These are phyloP conservation scores for Debaryomyces robertsiae DNA, from an alignment of 1,139 yeast species.

Conservation along the genomic window DNA sequence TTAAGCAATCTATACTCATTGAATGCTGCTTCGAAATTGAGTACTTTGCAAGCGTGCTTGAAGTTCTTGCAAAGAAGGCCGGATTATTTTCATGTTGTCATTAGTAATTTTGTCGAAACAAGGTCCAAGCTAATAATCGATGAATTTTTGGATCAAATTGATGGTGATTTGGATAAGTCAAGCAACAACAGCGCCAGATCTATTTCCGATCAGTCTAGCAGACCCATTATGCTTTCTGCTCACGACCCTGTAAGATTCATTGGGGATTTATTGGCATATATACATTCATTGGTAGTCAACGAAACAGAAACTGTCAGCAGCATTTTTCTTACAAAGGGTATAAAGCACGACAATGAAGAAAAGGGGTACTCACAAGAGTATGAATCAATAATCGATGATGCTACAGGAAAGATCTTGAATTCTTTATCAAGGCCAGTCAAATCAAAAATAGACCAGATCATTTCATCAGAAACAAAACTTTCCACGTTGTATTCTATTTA, in stretches of 20 bases:
- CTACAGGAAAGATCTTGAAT: conserved; percentile 34
- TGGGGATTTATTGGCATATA: conserved; percentile 87
- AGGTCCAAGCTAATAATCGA: conserved; percentile 59
- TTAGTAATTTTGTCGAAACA: conserved; percentile 48
- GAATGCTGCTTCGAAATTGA: conserved; percentile 29
- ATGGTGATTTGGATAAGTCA: conserved; percentile 27
- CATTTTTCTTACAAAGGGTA: conserved; percentile 27
- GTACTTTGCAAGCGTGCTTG: conserved; percentile 37
- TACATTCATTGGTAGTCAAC: conserved; percentile 86
- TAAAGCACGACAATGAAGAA: conserved; percentile 22
- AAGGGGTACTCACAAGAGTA: conserved; percentile 24
- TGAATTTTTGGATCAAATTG: conserved; percentile 59
- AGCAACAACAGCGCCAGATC: conserved; percentile 3
- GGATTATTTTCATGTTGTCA: conserved; percentile 56
- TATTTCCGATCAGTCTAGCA: conserved; percentile 16
- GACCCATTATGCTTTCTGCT: conserved; percentile 66
- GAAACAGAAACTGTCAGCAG: conserved; percentile 75
- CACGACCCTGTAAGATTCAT: conserved; percentile 82
- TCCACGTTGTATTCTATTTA: conserved; percentile 58
- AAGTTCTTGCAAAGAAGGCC: conserved; percentile 37
- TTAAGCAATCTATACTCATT: conserved; percentile 40
- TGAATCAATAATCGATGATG: conserved; percentile 30
- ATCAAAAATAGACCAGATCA: conserved; percentile 63
- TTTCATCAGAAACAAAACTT: conserved; percentile 65
- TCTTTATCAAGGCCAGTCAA: conserved; percentile 45